phyloP scores from a whole-genome alignment of 768 basidiomycete species.

The Rhodosporidiobolus sp. region DNA sequence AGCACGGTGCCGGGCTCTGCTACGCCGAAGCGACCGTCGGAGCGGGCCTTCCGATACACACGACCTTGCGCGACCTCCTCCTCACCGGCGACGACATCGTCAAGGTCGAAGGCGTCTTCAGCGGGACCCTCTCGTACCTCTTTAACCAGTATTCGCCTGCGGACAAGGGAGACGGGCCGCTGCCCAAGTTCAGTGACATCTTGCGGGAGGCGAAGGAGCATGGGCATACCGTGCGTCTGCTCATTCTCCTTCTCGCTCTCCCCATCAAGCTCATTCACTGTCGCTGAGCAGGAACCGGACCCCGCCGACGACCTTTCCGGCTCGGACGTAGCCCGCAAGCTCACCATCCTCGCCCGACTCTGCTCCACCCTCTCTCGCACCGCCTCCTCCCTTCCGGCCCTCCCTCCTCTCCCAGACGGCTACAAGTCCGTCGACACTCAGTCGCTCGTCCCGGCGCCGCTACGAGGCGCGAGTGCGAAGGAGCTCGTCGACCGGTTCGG shows the following conservation, averaged over 20 bases:
- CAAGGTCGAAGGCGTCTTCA: constrained; percentile 98
- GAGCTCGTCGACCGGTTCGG: constrained; percentile 75
- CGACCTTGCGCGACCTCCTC: constrained; percentile 85
- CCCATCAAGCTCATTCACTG: not conserved
- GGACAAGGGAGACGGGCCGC: constrained; percentile 46
- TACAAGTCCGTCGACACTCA: constrained; percentile 74
- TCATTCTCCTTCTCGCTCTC: constrained; percentile 30
- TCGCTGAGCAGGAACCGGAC: constrained; percentile 76
- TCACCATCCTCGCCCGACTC: constrained; percentile 86
- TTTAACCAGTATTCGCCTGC: constrained; percentile 86
- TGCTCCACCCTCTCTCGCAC: constrained; percentile 36
- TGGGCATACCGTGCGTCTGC: constrained; percentile 74
- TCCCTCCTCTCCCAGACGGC: constrained; percentile 61
- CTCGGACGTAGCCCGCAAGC: constrained; percentile 92
- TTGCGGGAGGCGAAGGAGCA: constrained; percentile 82
- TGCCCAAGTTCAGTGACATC: constrained; percentile 71
- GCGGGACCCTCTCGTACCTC: constrained; percentile 96
- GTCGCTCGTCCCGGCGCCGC: constrained; percentile 75
- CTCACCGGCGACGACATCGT: constrained; percentile 83
- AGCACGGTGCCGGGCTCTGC: constrained; percentile 56
- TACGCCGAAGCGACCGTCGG: constrained; percentile 84
- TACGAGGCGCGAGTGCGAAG: constrained; percentile 67
- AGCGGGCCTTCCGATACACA: constrained; percentile 87
- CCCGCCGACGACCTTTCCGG: constrained; percentile 96
- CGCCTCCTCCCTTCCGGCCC: constrained; percentile 34